A percentile compares a stretch with the other conserved stretches of the same genome.
These are phyloP conservation scores for Nitzschia putrida DNA, from an alignment of 108 stramenopile genomes.

Conservation along the genomic window DNA sequence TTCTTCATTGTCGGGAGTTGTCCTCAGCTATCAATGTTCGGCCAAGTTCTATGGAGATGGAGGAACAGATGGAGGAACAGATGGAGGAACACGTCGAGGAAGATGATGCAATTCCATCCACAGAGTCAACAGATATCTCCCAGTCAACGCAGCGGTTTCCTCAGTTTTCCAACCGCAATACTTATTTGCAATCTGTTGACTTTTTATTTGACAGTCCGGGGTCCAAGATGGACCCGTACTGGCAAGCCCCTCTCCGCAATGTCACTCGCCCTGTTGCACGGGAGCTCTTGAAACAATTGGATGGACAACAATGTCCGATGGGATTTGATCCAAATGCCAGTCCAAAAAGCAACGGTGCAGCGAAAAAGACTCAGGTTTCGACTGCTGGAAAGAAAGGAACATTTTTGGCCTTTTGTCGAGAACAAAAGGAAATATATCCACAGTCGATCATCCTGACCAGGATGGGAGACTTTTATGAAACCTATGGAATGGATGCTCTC, in stretches of 20 bases:
- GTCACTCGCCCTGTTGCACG: conserved; percentile 63
- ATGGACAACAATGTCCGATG: conserved; percentile 69
- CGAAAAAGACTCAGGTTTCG: neutral
- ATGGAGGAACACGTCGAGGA: neutral
- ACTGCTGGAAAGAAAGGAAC: conserved; percentile 49
- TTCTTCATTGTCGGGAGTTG: conserved; percentile 58
- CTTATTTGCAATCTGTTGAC: conserved; percentile 35
- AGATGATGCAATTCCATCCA: neutral
- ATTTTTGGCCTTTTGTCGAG: conserved; percentile 64
- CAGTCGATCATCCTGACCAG: conserved; percentile 72
- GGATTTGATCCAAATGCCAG: conserved; percentile 63
- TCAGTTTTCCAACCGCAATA: neutral
- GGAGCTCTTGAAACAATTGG: conserved; percentile 63
- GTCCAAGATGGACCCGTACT: conserved; percentile 57
- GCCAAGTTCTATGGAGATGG: neutral
- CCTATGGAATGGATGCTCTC: conserved; percentile 93
- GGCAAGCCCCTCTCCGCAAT: conserved; percentile 62
- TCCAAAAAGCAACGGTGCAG: conserved; percentile 1
- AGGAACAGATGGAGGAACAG: conserved; percentile 1
- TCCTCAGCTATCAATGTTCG: conserved; percentile 8
- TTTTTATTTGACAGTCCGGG: conserved; percentile 24
- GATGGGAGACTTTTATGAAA: conserved; percentile 97
- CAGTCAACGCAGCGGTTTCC: neutral
- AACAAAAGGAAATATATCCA: conserved; percentile 63
- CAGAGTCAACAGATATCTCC: neutral